Conservation (phyloP, 2,329 filamentous ascomycete species). For the Beauveria sp. region DNA sequence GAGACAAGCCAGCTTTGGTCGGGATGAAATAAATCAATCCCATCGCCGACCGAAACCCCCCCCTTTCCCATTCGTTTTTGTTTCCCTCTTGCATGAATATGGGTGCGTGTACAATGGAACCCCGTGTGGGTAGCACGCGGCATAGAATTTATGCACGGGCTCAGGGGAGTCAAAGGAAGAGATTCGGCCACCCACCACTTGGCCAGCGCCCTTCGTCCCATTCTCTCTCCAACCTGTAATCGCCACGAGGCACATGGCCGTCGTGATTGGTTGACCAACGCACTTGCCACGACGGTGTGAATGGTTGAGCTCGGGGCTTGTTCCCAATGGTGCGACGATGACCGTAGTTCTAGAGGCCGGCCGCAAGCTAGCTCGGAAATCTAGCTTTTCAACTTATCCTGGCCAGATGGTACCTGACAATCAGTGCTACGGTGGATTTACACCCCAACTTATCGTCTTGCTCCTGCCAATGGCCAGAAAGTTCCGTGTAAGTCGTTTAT, state of each 20-base stretch:
- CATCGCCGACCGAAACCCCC: no score
- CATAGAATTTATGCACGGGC: no score
- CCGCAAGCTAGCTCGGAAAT: background rate
- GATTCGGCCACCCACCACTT: no score
- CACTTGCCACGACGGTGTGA: background rate
- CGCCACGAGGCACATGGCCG: background rate
- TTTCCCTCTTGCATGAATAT: no score
- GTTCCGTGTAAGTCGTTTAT: background rate
- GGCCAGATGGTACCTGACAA: background rate
- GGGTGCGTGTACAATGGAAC: no score
- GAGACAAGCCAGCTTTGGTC: background rate
- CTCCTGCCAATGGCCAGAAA: no score
- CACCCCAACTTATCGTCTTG: no score
- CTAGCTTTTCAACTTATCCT: background rate
- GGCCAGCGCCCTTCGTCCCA: background rate
- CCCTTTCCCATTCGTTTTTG: no score
- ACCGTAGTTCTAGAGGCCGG: background rate
- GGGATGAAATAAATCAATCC: no score
- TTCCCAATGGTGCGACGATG: background rate
- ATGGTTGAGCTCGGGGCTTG: background rate
- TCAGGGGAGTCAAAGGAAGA: no score
- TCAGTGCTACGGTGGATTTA: background rate
- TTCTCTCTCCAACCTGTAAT: background rate
- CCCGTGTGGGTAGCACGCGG: no score
- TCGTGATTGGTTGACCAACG: slow-evolving; percentile 1